Evolutionary conservation across 2,329 filamentous ascomycete species (phyloP).

Genomic region (Rhexocercosporidium sp.): DNA sequence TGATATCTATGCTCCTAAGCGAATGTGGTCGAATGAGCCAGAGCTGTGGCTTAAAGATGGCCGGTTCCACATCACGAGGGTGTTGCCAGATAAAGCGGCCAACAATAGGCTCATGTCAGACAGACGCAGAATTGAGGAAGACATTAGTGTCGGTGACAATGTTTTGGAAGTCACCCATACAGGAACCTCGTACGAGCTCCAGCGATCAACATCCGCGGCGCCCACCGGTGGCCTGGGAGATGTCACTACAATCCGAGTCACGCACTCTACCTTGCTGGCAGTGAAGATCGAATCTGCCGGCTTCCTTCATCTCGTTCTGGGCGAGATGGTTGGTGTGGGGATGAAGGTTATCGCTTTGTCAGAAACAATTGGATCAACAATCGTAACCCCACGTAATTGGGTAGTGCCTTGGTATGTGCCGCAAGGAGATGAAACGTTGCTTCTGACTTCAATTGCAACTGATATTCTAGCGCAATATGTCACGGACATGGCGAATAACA

Average conservation of each 20-base stretch:
- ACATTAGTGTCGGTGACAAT: slow-evolving; percentile 4
- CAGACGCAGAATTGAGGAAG: slow-evolving; percentile 22
- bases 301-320: slow-evolving; percentile 8
- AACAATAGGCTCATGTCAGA: slow-evolving; percentile 28
- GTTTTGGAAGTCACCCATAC: slow-evolving; percentile 1
- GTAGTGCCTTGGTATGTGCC: slow-evolving; percentile 12
- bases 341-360: slow-evolving; percentile 18
- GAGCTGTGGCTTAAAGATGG: slow-evolving; percentile 26
- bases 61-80: slow-evolving; percentile 23
- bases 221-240: neutral
- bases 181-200: slow-evolving; percentile 10
- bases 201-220: neutral
- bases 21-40: slow-evolving; percentile 28
- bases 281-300: neutral
- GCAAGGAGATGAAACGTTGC: neutral
- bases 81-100: slow-evolving; percentile 12
- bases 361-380: neutral
- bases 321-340: neutral
- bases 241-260: slow-evolving; percentile 9
- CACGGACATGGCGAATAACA: neutral
- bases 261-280: slow-evolving; percentile 16
- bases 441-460: slow-evolving; percentile 8
- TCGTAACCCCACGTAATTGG: slow-evolving; percentile 6
- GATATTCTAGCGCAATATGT: slow-evolving; percentile 13
- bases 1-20: slow-evolving; percentile 14